Evolutionary conservation across 2,329 filamentous ascomycete genomes (phyloP), one percentile per base, ranked within the genome.

Genomic region (Paecilomyces sp.): DNA sequence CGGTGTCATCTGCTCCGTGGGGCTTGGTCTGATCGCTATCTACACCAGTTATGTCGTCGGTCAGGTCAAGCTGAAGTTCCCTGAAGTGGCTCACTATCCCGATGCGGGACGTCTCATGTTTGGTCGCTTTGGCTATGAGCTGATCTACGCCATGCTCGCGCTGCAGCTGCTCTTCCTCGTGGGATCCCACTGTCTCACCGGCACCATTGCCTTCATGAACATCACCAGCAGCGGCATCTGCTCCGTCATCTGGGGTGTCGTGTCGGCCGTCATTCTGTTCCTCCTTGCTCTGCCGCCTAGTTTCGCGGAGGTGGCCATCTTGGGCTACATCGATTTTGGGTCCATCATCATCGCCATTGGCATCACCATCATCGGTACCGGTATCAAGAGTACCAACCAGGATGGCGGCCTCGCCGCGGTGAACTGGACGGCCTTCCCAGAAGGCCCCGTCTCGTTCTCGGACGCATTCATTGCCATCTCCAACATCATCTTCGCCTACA

Each of bases 151-250:
- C 58, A 79, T 79, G 75, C 75, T 80, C 62, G 70, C 74, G 30
- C 68, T 76, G 51, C 74, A 78, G 58, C 66, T 80, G 52, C 67
- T 77, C 8, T 72, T 80, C 34, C 65, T 80, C 4, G 74, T 76
- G 2, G 78, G 76, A 58, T 78, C 76, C 1, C 77, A 79, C 63
- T 73, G 73, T 56, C 63, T 79, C 56, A 79, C 77, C 6, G 77
- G 77, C 2, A 79, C 78, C 8, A 79, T 80, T 62, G 77, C 77
- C 1, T 79, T 72, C 63, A 72, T 76, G 57, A 65, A 68, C 58
- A 79, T 80, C 59, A 74, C 78, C 57, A 66, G 73, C 57, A 69
- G 72, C 54, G 66, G 60, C 7, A 58, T 78, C 24, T 79, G 78
- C 65, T 76, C 77, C 1, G 63, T 79, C 3, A 67, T 77, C 31